Percentiles rank a stretch among this genome's conserved stretches.
Evolutionary conservation across 2,329 filamentous ascomycete species (phyloP).

Genomic region (Cladobotryum protrusum): DNA sequence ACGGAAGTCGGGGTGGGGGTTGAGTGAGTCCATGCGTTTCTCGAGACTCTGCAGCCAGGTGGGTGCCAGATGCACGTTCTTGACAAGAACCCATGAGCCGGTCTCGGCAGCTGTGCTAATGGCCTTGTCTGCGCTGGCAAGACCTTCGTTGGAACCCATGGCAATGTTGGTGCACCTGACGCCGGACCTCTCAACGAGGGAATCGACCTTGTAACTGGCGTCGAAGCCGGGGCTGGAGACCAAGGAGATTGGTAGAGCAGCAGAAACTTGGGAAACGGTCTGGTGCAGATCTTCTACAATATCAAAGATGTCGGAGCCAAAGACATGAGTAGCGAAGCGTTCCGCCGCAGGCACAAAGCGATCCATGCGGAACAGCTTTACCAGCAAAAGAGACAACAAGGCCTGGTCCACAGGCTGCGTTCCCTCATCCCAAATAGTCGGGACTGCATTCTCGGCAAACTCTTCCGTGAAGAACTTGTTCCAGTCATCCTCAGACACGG

Average conservation of each 20-base stretch:
- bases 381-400: conserved; percentile 75
- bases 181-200: conserved; percentile 75
- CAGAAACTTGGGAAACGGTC: conserved; percentile 76
- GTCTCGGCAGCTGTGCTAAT: conserved; percentile 86
- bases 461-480: conserved; percentile 79
- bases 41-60: conserved; percentile 96
- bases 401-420: conserved; percentile 65
- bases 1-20: conserved; percentile 87
- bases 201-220: conserved; percentile 98
- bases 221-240: conserved; percentile 96
- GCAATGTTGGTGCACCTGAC: conserved; percentile 92
- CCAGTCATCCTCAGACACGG: conserved; percentile 61
- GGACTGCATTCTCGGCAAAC: conserved; percentile 77
- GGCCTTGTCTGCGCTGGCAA: conserved; percentile 89
- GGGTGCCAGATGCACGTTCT: conserved; percentile 95
- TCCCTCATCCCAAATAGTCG: conserved; percentile 62
- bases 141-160: conserved; percentile 95
- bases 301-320: conserved; percentile 77
- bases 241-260: conserved; percentile 79
- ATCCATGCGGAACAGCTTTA: conserved; percentile 94
- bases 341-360: conserved; percentile 90
- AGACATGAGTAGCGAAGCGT: conserved; percentile 80
- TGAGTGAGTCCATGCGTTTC: conserved; percentile 92
- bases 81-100: conserved; percentile 94
- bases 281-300: conserved; percentile 78